phyloP scores from a whole-genome alignment of 345 rosid genomes.

The Brassica nigra region DNA sequence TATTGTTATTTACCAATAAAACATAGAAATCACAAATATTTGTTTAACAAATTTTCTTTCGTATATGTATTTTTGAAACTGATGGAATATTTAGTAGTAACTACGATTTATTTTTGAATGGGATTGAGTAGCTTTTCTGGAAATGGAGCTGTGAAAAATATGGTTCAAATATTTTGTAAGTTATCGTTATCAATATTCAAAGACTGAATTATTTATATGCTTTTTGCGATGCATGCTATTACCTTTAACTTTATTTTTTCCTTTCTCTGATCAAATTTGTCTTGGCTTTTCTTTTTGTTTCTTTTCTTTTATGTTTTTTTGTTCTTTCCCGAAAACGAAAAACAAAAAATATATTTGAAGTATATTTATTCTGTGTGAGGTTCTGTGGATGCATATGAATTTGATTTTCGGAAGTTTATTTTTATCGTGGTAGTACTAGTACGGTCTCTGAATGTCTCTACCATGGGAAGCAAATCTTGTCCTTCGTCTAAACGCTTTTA shows the following conservation, averaged over 20 bases:
- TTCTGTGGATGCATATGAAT: constrained; percentile 14
- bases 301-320: constrained; percentile 20
- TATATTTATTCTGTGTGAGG: not conserved
- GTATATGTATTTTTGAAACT: not conserved
- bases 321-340: not conserved
- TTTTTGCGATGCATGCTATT: constrained; percentile 27
- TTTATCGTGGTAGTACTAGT: constrained; percentile 30
- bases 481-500: constrained; percentile 20
- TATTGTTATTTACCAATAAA: not conserved
- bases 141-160: not conserved
- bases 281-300: constrained; percentile 52
- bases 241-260: constrained; percentile 37
- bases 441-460: constrained; percentile 34
- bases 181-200: constrained; percentile 10
- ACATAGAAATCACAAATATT: not conserved
- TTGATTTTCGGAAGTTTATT: constrained; percentile 17
- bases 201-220: constrained; percentile 30
- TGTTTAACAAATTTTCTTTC: too few relatives aligned
- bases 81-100: not conserved
- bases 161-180: constrained; percentile 1
- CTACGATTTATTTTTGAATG: not conserved
- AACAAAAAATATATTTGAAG: not conserved
- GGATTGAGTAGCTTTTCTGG: not conserved
- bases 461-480: constrained; percentile 41
- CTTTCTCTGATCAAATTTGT: constrained; percentile 46